Base-by-base conservation (phyloP, 2,329 filamentous ascomycete genomes). In the Ophiostoma fasciatum region DNA sequence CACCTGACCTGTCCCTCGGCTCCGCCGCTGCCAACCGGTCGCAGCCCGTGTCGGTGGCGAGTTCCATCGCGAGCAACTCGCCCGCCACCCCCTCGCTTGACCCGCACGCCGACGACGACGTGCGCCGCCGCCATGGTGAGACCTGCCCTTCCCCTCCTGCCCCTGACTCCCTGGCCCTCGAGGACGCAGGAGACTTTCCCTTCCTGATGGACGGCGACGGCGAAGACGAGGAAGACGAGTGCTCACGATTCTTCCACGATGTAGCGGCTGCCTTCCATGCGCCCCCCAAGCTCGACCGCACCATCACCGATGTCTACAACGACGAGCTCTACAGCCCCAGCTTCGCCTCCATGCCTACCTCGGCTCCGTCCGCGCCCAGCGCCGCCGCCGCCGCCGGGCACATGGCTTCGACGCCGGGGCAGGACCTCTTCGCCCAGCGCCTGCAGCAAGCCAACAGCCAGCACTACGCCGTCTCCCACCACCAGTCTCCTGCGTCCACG, bases 321-420 rank as follows among this genome's bases (percentile, higher is more conserved):
- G 87, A 94, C 53, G 83, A 90, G 54, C 68, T 93, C 1, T 93
- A 82, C 63, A 85, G 78, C 47, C 78, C 80, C 1, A 69, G 66
- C 47, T 74, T 76, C 41, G 64, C 62, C 42, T 64, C 63, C 23
- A 64, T 76, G 49, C 69, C 69, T 1, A 66, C 71, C 0, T 60
- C 72, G 5, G 60, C 72, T 4, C 64, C 68, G 10, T 58, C 63
- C 8, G 61, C 64, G 43, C 34, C 23, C 19, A 57, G 47, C 48
- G 20, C 28, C 13, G 61, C 55, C 18, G 53, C 62, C 21, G 55
- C 63, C 31, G 58, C 69, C 33, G n/a, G n/a, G n/a, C n/a, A n/a
- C n/a, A n/a, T n/a, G n/a, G n/a, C n/a, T n/a, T n/a, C n/a, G n/a
- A n/a, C n/a, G n/a, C 71, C 76, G 11, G 57, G 53, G 36, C 68